phyloP scores from a whole-genome alignment of 768 basidiomycete genomes.

The Boletus coccyginus region DNA sequence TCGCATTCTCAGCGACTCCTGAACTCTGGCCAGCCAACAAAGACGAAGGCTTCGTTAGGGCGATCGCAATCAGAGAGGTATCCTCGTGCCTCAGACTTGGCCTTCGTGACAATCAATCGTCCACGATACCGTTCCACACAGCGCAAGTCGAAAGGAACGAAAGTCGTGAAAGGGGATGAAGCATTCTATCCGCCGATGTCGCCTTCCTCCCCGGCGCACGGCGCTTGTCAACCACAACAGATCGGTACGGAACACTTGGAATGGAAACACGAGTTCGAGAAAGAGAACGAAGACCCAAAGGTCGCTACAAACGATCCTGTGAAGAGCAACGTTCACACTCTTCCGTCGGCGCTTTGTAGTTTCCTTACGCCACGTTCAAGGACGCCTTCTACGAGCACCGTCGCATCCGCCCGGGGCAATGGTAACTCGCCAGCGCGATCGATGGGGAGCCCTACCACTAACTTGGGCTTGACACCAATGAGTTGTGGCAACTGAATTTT shows the following conservation, averaged over 20 bases:
- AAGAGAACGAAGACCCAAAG: slow-evolving; percentile 3
- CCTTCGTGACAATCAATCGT: slow-evolving; percentile 21
- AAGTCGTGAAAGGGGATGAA: background rate
- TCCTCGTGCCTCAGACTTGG: slow-evolving; percentile 18
- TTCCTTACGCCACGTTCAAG: slow-evolving; percentile 17
- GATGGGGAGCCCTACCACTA: background rate
- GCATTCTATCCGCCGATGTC: background rate
- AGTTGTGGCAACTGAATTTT: no score
- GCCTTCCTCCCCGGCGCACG: background rate
- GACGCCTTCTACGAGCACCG: slow-evolving; percentile 23
- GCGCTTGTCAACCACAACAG: background rate
- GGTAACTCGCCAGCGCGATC: background rate
- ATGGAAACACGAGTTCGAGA: background rate
- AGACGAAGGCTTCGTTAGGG: slow-evolving; percentile 5
- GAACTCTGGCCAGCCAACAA: background rate
- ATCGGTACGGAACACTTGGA: background rate
- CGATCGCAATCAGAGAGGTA: slow-evolving; percentile 28
- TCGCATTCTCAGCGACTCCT: slow-evolving; percentile 23
- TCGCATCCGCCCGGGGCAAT: slow-evolving; percentile 6
- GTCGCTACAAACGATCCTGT: background rate
- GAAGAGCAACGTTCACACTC: background rate
- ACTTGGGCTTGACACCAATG: no score
- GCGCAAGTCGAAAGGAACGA: slow-evolving; percentile 9
- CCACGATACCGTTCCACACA: slow-evolving; percentile 19
- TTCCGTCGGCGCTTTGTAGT: slow-evolving; percentile 8